Base-by-base conservation (phyloP, 1,284 basidiomycete genomes). In the Leccinum fallax region DNA sequence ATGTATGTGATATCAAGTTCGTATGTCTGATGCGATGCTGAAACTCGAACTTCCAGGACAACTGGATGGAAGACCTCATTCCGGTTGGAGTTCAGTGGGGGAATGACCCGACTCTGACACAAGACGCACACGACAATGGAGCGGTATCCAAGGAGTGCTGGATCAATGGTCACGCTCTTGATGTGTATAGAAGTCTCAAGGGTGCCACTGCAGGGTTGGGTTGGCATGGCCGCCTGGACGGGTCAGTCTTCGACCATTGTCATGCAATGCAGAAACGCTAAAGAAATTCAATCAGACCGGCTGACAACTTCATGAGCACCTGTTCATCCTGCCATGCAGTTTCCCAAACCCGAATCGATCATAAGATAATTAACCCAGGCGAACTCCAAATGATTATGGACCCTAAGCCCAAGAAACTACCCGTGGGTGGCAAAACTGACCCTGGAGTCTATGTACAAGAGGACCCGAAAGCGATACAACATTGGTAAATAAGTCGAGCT, bases 31-130 rank as follows among this genome's bases (percentile, higher is more conserved):
- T 55, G 11, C 16, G 11, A 19, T 53, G 21, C 46, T 54, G 7
- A 54, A 53, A 53, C 16, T 53, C 11, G n/a, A 55, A 8, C 13
- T 13, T 55, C 46, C 24, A 54, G 54, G 16, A 11, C 5, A n/a
- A 19, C 5, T n/a, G 24, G 57, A 36, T 43, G 57, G 4, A 48
- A 2, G n/a, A 38, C n/a, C 40, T 59, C 32, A 7, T 59, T 21
- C 58, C 57, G 13, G 9, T 59, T 59, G 58, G 58, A 28, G 1
- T 59, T 59, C 40, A 59, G 40, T 59, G 57, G 58, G 58, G 58
- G 1, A 59, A 59, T 26, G 57, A 59, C 30, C 40, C 40, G n/a
- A 34, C 2, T 28, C 24, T 59, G 30, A 43, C 40, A 21, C 57
- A 59, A 26, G 3, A 19, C 4, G n/a, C 4, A 26, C n/a, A 59